Base-by-base conservation (phyloP, 495 filamentous ascomycete genomes). In the Penicillium salamii region DNA sequence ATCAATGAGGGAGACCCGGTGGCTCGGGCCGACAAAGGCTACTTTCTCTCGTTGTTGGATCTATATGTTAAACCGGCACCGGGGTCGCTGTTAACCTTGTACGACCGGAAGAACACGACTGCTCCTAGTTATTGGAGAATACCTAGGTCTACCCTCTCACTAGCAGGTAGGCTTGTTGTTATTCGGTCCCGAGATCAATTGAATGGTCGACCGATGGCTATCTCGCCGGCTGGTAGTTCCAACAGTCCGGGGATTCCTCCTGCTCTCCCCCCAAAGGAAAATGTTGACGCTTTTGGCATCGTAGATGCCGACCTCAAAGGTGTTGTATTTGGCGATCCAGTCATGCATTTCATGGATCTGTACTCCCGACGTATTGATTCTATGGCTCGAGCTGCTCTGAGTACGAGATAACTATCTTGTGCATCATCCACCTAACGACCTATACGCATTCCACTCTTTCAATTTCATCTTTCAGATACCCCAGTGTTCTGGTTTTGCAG, bases 1-100 rank as follows among this genome's bases (percentile, higher is more conserved):
- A 69, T 91, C 52, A 95, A 93, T 58, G 89, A 95, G 56, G 89
- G 89, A 3, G 89, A 95, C 52, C 88, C 88, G 0, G 88, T 95
- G 0, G 69, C 83, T 2, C 67, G 89, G 15, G 89, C 88, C 0
- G 88, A 92, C 57, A 87, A 80, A 63, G 77, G 78, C 0, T 91
- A 91, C 53, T 74, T 92, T 8, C 72, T 77, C 35, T 85, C 81
- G 13, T 72, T 95, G 20, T 68, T 91, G 8, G 82, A 85, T 49
- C 74, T 93, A 1, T 88, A 88, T 56, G 73, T 81, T 2, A 67
- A 74, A 0, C 84, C 88, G 0, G 72, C 80, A 1, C 87, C 88
- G 1, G 58, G 50, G 1, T 55, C 66, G 18, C 6, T 51, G 6
- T 34, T 57, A 15, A 35, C 38, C 9, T 23, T 53, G n/a, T 34